These are phyloP conservation scores for Xylaria bambusicola DNA, from an alignment of 495 filamentous ascomycete species.

Conservation along the genomic window DNA sequence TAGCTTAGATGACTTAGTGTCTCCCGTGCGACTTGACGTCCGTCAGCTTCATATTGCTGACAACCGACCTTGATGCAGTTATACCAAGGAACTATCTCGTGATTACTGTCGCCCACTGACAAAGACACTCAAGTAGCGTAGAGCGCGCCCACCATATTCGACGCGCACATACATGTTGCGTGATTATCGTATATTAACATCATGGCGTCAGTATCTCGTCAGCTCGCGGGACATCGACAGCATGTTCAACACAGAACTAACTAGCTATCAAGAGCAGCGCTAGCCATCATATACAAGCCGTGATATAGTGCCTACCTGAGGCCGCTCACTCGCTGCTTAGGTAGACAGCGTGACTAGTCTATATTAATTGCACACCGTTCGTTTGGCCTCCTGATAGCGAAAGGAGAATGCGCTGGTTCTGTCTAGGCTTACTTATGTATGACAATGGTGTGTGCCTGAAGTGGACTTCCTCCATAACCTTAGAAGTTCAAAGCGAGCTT, in stretches of 20 bases:
- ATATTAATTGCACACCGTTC: conserved; percentile 19
- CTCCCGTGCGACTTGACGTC: conserved; percentile 1
- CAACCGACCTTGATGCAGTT: not conserved
- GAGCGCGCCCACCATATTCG: not conserved
- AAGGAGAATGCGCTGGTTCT: not conserved
- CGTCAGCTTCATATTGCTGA: not conserved
- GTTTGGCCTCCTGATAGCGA: conserved; percentile 1
- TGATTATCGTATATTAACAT: conserved; percentile 9
- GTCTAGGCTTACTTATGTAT: not conserved
- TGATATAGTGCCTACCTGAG: too few relatives aligned
- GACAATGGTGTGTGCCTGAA: not conserved
- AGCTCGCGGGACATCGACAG: too few relatives aligned
- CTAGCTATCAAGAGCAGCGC: not conserved
- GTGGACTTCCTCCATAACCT: not conserved
- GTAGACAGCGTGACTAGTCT: not conserved
- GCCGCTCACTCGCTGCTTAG: not conserved
- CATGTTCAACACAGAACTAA: too few relatives aligned
- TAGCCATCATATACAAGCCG: not conserved
- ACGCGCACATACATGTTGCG: not conserved
- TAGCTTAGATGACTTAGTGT: not conserved
- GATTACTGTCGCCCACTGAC: not conserved
- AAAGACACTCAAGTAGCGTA: not conserved
- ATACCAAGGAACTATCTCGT: conserved; percentile 2
- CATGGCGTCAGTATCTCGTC: conserved; percentile 14
- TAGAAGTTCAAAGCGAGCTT: conserved; percentile 4